These are phyloP conservation scores for Sabuloglossum arenarium DNA, from an alignment of 495 filamentous ascomycete species.

Conservation along the genomic window DNA sequence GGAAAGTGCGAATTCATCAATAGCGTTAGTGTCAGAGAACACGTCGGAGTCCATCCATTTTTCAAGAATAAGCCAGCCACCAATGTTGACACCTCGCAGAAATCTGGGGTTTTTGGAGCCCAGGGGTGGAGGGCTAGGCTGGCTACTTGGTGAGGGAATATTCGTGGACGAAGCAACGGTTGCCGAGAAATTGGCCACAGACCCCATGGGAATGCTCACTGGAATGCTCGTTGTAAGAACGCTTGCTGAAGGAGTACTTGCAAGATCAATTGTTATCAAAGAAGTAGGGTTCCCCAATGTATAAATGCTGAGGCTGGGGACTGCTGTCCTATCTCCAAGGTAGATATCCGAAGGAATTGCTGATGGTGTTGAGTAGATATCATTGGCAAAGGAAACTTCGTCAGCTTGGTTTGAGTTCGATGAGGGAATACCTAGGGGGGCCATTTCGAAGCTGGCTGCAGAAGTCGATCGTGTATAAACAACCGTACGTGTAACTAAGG, in stretches of 20 bases:
- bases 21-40: conserved; percentile 22
- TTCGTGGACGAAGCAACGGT: not conserved
- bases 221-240: not conserved
- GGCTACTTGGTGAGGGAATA: not conserved
- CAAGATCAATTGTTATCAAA: not conserved
- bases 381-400: no score
- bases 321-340: no score
- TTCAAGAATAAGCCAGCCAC: conserved; percentile 30
- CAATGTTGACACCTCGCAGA: conserved; percentile 25
- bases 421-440: no score
- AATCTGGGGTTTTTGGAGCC: not conserved
- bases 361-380: no score
- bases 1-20: conserved; percentile 43
- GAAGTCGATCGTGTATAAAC: no score
- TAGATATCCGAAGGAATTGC: no score
- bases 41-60: conserved; percentile 27
- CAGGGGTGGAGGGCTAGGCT: not conserved
- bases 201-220: not conserved
- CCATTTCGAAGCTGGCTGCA: no score
- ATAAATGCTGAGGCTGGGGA: not conserved
- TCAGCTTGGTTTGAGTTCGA: no score
- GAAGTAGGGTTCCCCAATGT: not conserved
- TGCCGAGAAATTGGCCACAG: not conserved
- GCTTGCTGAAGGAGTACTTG: not conserved
- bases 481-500: no score